Percentiles rank a stretch among this genome's conserved stretches.
Evolutionary conservation across 163 green algal genomes (phyloP).

Genomic region (Volvox carteri): DNA sequence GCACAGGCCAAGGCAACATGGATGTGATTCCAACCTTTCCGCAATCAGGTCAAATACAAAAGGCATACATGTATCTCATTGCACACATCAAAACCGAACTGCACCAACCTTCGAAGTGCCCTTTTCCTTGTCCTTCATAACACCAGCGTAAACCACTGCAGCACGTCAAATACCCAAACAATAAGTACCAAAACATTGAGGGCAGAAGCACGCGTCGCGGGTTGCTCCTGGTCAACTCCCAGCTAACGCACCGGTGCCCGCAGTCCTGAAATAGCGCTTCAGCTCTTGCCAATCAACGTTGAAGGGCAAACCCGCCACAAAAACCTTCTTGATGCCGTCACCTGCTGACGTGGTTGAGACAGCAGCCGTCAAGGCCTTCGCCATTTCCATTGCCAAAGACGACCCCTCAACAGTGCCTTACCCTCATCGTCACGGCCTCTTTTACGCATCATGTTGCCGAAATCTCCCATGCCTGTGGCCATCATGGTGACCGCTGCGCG

Average conservation of each 20-base stretch:
- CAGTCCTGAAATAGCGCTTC: constrained; percentile 56
- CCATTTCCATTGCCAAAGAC: background rate
- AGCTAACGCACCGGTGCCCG: constrained; percentile 52
- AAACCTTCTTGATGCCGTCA: constrained; percentile 55
- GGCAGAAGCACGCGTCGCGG: background rate
- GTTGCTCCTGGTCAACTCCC: background rate
- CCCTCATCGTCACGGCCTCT: constrained; percentile 48
- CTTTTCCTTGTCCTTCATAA: constrained; percentile 68
- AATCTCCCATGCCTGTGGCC: constrained; percentile 3
- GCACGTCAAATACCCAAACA: background rate
- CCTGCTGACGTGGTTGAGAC: background rate
- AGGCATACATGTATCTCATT: too few species aligned
- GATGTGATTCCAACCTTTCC: too few species aligned
- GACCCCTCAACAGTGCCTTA: background rate
- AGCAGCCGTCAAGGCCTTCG: background rate
- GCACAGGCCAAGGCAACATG: too few species aligned
- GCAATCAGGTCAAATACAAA: too few species aligned
- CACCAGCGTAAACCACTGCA: constrained; percentile 60
- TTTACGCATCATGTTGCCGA: constrained; percentile 39
- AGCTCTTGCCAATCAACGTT: constrained; percentile 60
- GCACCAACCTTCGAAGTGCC: constrained; percentile 52
- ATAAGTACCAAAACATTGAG: background rate
- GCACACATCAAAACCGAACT: too few species aligned
- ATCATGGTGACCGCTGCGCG: constrained; percentile 23
- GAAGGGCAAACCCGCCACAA: constrained; percentile 57